These are phyloP conservation scores for Umbelopsis isabellina DNA, from an alignment of 192 early-diverging fungal species.

Conservation along the genomic window DNA sequence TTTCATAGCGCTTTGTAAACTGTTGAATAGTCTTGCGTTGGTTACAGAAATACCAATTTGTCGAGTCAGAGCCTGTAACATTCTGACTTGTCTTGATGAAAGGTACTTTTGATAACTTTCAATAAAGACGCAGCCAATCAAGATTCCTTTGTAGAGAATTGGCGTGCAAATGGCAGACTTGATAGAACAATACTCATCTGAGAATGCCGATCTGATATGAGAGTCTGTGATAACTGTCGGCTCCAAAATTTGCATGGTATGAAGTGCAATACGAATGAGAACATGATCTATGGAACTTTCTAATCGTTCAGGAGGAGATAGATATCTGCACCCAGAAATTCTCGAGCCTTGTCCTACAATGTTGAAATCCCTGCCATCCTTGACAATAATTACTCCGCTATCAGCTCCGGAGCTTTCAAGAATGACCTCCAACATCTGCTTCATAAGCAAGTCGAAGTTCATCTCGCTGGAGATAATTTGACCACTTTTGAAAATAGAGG, in stretches of 20 bases:
- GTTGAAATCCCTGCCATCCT: conserved; percentile 32
- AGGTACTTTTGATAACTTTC: conserved; percentile 42
- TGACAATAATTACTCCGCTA: conserved; percentile 40
- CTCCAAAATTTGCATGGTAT: background rate
- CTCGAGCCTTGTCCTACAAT: conserved; percentile 39
- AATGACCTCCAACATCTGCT: conserved; percentile 39
- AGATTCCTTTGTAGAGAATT: conserved; percentile 45
- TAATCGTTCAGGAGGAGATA: background rate
- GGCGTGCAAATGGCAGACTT: conserved; percentile 51
- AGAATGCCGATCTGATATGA: background rate
- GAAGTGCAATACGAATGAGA: conserved; percentile 9
- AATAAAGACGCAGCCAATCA: conserved; percentile 53
- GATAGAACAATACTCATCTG: conserved; percentile 29
- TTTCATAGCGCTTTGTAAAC: conserved; percentile 42
- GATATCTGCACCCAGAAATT: background rate
- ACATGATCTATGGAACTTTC: background rate
- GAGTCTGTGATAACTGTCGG: background rate
- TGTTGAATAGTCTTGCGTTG: conserved; percentile 51
- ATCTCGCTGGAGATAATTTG: conserved; percentile 48
- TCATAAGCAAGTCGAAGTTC: conserved; percentile 42
- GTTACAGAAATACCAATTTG: conserved; percentile 55
- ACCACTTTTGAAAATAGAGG: conserved; percentile 41
- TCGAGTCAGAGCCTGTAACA: conserved; percentile 47
- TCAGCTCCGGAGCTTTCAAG: conserved; percentile 43
- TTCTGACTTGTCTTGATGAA: conserved; percentile 34